phyloP scores from a whole-genome alignment of 495 filamentous ascomycete species.

The Podospora anserina region DNA sequence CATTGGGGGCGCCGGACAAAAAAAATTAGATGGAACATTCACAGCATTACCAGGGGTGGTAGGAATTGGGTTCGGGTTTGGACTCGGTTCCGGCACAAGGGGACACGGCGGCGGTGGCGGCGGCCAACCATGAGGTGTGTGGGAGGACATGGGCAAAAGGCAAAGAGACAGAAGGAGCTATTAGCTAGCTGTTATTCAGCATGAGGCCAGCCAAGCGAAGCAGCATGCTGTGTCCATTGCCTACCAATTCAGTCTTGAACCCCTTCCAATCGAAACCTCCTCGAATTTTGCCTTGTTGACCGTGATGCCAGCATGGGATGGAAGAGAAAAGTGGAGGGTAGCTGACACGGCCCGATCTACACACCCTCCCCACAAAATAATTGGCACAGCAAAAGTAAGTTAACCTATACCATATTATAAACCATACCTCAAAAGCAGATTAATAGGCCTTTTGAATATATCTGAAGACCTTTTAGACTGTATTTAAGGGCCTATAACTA shows the following conservation, averaged over 20 bases:
- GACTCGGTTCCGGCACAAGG: background rate
- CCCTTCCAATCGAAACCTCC: background rate
- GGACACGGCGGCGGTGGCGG: background rate
- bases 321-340: background rate
- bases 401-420: no score
- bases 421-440: no score
- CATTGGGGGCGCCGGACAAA: background rate
- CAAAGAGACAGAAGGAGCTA: background rate
- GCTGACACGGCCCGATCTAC: background rate
- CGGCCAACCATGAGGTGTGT: background rate
- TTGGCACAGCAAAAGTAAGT: no score
- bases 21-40: background rate
- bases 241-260: background rate
- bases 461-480: no score
- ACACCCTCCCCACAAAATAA: no score
- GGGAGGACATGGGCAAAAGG: background rate
- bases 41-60: background rate
- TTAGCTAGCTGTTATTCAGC: background rate
- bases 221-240: background rate
- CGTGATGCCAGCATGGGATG: background rate
- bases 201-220: background rate
- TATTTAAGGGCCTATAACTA: no score
- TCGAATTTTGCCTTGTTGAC: background rate
- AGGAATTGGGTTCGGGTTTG: background rate
- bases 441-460: no score